A percentile compares a stretch with the other conserved stretches of the same genome.
phyloP scores from a whole-genome alignment of 2,329 filamentous ascomycete species.

The Tothia fuscella region DNA sequence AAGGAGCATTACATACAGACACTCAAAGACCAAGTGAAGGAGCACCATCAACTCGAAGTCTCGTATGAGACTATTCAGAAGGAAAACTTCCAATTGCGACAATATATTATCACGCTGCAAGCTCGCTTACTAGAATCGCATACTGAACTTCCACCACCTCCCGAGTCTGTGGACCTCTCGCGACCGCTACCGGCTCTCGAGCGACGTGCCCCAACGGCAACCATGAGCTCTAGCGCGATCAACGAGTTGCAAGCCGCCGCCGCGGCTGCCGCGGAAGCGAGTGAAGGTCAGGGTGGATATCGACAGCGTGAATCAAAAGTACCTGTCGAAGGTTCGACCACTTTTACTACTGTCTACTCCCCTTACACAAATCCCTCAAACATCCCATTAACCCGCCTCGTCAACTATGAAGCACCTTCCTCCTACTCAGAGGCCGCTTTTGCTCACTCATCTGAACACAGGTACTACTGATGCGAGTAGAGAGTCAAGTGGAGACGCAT shows the following conservation, averaged over 20 bases:
- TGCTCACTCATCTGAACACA: too few relatives aligned
- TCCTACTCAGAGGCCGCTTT: too few relatives aligned
- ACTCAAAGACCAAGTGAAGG: slow-evolving; percentile 83
- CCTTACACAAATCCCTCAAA: too few relatives aligned
- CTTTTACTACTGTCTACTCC: too few relatives aligned
- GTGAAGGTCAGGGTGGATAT: slow-evolving; percentile 3
- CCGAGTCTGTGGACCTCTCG: slow-evolving; percentile 60
- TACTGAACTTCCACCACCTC: slow-evolving; percentile 73
- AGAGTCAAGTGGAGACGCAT: too few relatives aligned
- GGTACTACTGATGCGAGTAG: too few relatives aligned
- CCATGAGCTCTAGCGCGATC: not conserved
- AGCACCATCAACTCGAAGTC: slow-evolving; percentile 62
- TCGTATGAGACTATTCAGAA: slow-evolving; percentile 68
- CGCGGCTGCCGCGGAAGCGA: slow-evolving; percentile 7
- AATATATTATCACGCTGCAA: slow-evolving; percentile 88
- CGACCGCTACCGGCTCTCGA: not conserved
- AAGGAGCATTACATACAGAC: slow-evolving; percentile 99
- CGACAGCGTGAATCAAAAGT: too few relatives aligned
- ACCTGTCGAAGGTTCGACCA: too few relatives aligned
- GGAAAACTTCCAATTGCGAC: slow-evolving; percentile 82
- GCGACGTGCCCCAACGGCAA: slow-evolving; percentile 2
- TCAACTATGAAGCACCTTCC: too few relatives aligned
- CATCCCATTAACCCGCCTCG: too few relatives aligned
- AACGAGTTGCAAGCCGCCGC: slow-evolving; percentile 10
- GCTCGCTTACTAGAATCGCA: slow-evolving; percentile 72